A percentile compares a stretch with the other conserved stretches of the same genome.
Evolutionary conservation across 2,329 filamentous ascomycete species (phyloP).

Genomic region (Aspergillus ruber): DNA sequence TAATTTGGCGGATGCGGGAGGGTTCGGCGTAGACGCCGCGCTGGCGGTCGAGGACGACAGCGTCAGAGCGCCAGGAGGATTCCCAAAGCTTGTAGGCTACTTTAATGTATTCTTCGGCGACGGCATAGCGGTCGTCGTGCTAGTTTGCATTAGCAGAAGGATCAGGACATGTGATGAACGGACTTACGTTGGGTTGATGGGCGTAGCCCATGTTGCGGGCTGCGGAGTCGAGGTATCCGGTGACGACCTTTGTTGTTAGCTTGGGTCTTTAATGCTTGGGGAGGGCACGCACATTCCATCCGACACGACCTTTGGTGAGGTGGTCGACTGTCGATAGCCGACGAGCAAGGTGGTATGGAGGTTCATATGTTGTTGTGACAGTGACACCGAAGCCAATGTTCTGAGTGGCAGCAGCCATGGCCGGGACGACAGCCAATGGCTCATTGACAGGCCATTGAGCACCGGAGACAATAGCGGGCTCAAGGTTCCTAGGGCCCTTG

Average conservation of each 20-base stretch:
- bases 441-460: slow-evolving; percentile 69
- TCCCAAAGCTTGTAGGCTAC: slow-evolving; percentile 63
- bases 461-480: slow-evolving; percentile 55
- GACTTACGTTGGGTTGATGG: slow-evolving; percentile 43
- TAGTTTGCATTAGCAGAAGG: slow-evolving; percentile 11
- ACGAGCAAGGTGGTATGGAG: slow-evolving; percentile 61
- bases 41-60: slow-evolving; percentile 54
- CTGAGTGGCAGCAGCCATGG: slow-evolving; percentile 62
- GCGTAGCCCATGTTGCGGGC: slow-evolving; percentile 56
- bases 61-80: slow-evolving; percentile 61
- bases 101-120: slow-evolving; percentile 58
- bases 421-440: slow-evolving; percentile 56
- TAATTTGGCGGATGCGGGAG: slow-evolving; percentile 55
- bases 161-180: background rate
- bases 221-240: slow-evolving; percentile 61
- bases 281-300: slow-evolving; percentile 46
- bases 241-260: slow-evolving; percentile 49
- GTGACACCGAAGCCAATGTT: slow-evolving; percentile 65
- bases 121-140: slow-evolving; percentile 61
- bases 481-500: slow-evolving; percentile 54
- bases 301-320: slow-evolving; percentile 55
- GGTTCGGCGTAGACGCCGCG: slow-evolving; percentile 56
- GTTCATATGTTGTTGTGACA: slow-evolving; percentile 61
- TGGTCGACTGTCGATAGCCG: slow-evolving; percentile 63
- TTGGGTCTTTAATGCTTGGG: slow-evolving; percentile 7